Percentiles rank a stretch among this genome's conserved stretches.
Conservation (phyloP, 2,329 filamentous ascomycete genomes). For the Mycosphaerella sp. region DNA sequence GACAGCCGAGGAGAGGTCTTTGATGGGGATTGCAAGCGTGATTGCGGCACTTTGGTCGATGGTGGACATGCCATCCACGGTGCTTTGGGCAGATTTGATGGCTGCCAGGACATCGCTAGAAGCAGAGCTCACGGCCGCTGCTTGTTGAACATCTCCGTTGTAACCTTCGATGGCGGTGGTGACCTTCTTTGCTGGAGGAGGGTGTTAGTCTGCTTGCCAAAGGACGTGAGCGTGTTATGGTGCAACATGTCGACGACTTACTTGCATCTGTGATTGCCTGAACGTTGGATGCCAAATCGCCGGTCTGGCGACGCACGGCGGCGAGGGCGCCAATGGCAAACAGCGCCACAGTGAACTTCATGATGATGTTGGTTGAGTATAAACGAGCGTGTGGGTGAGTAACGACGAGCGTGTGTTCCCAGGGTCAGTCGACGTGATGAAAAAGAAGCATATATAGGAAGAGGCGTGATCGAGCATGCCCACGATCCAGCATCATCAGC, state of each 20-base stretch:
- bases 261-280: conserved; percentile 2
- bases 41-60: conserved; percentile 4
- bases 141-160: conserved; percentile 6
- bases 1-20: conserved; percentile 7
- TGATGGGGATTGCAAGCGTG: conserved; percentile 8
- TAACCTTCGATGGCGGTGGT: conserved; percentile 9
- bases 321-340: conserved; percentile 11
- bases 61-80: conserved; percentile 3
- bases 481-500: conserved; percentile 1
- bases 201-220: background rate
- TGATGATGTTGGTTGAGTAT: conserved; percentile 2
- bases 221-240: background rate
- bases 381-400: background rate
- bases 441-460: background rate
- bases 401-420: conserved; percentile 1
- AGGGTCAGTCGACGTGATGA: background rate
- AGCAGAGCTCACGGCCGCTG: conserved; percentile 7
- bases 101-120: conserved; percentile 8
- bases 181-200: background rate
- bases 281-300: conserved; percentile 4
- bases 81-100: conserved; percentile 9
- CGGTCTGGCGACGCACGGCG: conserved; percentile 8
- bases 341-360: conserved; percentile 13
- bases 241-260: background rate
- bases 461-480: background rate